A percentile compares a stretch with the other conserved stretches of the same genome.
Conservation (phyloP, 768 basidiomycete genomes). For the Tylopilus subfusipes region DNA sequence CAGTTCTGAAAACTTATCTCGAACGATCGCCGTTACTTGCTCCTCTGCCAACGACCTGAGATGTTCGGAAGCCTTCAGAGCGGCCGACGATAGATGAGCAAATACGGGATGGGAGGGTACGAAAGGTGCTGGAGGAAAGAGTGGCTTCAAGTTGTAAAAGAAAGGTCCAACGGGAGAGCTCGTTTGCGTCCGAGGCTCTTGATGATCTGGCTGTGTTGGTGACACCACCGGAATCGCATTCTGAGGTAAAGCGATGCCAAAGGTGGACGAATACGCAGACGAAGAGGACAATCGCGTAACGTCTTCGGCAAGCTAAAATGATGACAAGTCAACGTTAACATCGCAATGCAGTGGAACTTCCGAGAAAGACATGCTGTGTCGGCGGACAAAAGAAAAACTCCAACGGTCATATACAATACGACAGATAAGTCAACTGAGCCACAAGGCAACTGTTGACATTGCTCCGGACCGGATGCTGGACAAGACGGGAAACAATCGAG, state of each 20-base stretch:
- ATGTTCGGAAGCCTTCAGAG: constrained; percentile 50
- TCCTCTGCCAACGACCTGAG: constrained; percentile 57
- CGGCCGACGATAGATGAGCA: constrained; percentile 56
- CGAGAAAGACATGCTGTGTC: constrained; percentile 7
- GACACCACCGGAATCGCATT: constrained; percentile 18
- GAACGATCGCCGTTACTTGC: constrained; percentile 49
- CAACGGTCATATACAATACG: background rate
- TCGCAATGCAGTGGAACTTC: background rate
- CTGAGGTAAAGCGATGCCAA: constrained; percentile 44
- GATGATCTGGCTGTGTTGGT: constrained; percentile 25
- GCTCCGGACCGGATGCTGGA: background rate
- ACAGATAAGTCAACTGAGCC: background rate
- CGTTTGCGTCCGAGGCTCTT: constrained; percentile 25
- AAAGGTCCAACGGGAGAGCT: constrained; percentile 29
- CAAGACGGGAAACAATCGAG: background rate
- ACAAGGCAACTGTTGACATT: background rate
- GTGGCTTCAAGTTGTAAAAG: constrained; percentile 52
- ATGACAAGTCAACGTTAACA: constrained; percentile 22
- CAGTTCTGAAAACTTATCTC: constrained; percentile 53
- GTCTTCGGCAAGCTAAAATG: constrained; percentile 26
- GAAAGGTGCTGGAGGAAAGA: constrained; percentile 76
- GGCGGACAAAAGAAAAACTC: constrained; percentile 5
- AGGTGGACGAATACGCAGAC: constrained; percentile 41
- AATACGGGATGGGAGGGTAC: constrained; percentile 73
- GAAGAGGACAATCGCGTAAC: constrained; percentile 34